Evolutionary conservation across 495 filamentous ascomycete genomes (phyloP).

Genomic region (Podospora sp.): DNA sequence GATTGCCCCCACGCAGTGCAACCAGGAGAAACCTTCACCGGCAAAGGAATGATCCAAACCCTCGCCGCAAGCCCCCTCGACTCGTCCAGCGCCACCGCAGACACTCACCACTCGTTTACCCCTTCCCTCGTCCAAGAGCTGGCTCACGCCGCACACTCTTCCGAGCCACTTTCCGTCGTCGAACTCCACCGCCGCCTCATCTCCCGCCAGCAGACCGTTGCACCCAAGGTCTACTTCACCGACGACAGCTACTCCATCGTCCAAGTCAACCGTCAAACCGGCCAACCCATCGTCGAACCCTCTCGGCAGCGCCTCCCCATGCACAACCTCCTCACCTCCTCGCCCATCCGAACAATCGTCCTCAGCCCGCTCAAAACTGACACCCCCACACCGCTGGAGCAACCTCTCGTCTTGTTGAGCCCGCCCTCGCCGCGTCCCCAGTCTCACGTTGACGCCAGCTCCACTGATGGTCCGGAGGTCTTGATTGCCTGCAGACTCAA

Average conservation of each 20-base stretch:
- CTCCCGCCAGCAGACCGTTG: slow-evolving; percentile 24
- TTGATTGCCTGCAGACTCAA: slow-evolving; percentile 16
- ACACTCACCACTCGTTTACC: slow-evolving; percentile 34
- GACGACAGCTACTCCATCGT: slow-evolving; percentile 23
- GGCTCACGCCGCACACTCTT: slow-evolving; percentile 23
- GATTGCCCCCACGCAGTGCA: slow-evolving; percentile 28
- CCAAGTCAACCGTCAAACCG: slow-evolving; percentile 19
- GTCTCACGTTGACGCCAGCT: background rate
- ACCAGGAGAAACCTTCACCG: slow-evolving; percentile 1
- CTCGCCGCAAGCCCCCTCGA: slow-evolving; percentile 38
- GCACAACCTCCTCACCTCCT: slow-evolving; percentile 15
- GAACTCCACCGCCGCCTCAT: slow-evolving; percentile 32
- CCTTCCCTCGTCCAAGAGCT: slow-evolving; percentile 31
- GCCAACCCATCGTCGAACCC: slow-evolving; percentile 22
- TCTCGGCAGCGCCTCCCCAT: slow-evolving; percentile 17
- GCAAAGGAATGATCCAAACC: slow-evolving; percentile 26
- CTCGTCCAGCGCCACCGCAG: slow-evolving; percentile 7
- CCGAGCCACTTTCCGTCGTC: slow-evolving; percentile 25
- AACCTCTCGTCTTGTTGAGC: slow-evolving; percentile 15
- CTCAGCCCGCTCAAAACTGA: slow-evolving; percentile 17
- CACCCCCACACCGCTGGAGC: background rate
- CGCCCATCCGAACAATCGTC: slow-evolving; percentile 21
- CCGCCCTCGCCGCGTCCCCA: background rate
- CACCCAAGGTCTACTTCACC: slow-evolving; percentile 16
- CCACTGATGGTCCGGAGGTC: slow-evolving; percentile 6